Conservation (phyloP, 805 yeast species). For the Barnettozyma siamensis region DNA sequence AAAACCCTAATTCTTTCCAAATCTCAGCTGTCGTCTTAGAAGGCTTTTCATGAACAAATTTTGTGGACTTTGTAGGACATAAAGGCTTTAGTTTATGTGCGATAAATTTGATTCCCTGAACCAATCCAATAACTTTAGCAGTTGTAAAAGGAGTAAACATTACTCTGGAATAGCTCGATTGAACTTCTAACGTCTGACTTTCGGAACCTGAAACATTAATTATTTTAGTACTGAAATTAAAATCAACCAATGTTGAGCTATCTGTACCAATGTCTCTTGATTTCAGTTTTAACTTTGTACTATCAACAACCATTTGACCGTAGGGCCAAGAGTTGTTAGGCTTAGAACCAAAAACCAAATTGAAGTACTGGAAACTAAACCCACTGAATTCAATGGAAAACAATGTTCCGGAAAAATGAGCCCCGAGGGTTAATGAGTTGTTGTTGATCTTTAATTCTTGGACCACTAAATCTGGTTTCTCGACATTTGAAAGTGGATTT, state of each 20-base stretch:
- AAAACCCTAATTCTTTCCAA: conserved; percentile 19
- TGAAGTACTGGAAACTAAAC: conserved; percentile 9
- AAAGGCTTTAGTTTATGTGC: neutral
- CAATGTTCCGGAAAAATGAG: neutral
- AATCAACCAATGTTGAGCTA: conserved; percentile 39
- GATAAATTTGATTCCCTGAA: conserved; percentile 6
- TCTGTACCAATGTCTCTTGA: conserved; percentile 29
- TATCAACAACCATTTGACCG: conserved; percentile 22
- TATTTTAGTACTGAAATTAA: conserved; percentile 39
- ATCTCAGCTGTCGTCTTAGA: conserved; percentile 2
- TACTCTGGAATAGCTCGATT: conserved; percentile 52
- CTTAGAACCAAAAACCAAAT: conserved; percentile 3
- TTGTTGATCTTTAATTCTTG: conserved; percentile 2
- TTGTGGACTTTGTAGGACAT: neutral
- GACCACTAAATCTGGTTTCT: neutral
- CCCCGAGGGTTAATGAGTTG: neutral
- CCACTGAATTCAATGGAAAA: conserved; percentile 10
- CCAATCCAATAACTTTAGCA: conserved; percentile 25
- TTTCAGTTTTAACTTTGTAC: conserved; percentile 26
- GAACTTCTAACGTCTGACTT: conserved; percentile 46
- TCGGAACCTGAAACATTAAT: conserved; percentile 31
- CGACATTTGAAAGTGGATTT: neutral
- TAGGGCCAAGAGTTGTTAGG: conserved; percentile 7
- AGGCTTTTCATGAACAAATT: neutral
- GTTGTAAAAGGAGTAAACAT: conserved; percentile 50